Conservation (phyloP, 2,329 filamentous ascomycete genomes). For the Pseudonectria buxi region DNA sequence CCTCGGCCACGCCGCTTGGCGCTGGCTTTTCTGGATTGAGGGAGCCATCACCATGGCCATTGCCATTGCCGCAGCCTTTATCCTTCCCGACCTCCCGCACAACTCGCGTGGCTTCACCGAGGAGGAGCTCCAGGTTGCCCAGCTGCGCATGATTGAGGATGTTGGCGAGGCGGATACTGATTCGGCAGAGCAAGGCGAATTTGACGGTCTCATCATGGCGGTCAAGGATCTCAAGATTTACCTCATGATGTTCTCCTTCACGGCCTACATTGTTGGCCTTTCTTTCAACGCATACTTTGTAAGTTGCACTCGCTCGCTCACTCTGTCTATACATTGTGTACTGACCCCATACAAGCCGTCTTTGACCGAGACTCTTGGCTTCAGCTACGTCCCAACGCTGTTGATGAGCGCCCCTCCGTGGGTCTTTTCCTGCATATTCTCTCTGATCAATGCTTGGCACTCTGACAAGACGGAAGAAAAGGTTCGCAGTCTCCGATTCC, state of each 20-base stretch:
- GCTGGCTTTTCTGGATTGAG: conserved; percentile 57
- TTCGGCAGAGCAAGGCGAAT: conserved; percentile 39
- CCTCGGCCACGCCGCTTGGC: conserved; percentile 49
- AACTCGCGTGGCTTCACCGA: conserved; percentile 53
- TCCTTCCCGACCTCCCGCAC: conserved; percentile 48
- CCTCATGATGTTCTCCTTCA: conserved; percentile 56
- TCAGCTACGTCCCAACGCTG: conserved; percentile 44
- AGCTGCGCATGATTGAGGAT: conserved; percentile 50
- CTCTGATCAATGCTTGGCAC: conserved; percentile 48
- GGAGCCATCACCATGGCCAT: conserved; percentile 45
- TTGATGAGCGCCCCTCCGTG: conserved; percentile 53
- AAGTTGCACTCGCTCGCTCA: conserved; percentile 14
- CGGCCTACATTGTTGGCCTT: conserved; percentile 52
- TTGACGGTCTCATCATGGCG: conserved; percentile 51
- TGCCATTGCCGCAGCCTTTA: conserved; percentile 39
- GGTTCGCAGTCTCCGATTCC: conserved; percentile 20
- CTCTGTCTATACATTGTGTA: conserved; percentile 1
- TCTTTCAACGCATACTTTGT: conserved; percentile 55
- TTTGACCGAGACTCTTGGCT: conserved; percentile 47
- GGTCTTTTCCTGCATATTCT: conserved; percentile 52
- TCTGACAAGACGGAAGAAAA: conserved; percentile 49
- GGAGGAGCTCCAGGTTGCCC: conserved; percentile 49
- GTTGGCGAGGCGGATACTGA: conserved; percentile 51
- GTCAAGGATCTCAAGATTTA: conserved; percentile 57
- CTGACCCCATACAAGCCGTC: conserved; percentile 30